Conservation (phyloP, 2,329 filamentous ascomycete genomes). For the Paramyrothecium roridum region DNA sequence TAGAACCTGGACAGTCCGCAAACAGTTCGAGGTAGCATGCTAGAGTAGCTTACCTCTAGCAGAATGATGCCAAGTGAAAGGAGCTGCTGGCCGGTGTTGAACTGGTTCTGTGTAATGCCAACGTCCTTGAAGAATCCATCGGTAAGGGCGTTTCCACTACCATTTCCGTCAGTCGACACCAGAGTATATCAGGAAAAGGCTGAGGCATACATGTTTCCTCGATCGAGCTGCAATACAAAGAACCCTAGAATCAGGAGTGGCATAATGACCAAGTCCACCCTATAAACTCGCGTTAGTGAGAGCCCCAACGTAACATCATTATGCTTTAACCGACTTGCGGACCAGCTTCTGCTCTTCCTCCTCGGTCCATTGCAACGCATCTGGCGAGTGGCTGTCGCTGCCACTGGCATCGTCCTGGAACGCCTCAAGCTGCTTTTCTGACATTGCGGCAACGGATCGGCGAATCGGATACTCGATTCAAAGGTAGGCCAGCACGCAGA, state of each 20-base stretch:
- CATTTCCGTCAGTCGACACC: not conserved
- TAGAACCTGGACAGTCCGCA: not conserved
- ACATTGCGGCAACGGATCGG: not conserved
- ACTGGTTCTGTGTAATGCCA: constrained; percentile 40
- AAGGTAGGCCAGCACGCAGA: not conserved
- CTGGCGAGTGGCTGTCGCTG: constrained; percentile 2
- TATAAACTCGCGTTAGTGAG: constrained; percentile 12
- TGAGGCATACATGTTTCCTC: constrained; percentile 27
- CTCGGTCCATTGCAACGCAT: constrained; percentile 11
- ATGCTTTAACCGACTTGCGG: constrained; percentile 11
- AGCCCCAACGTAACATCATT: not conserved
- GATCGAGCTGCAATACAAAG: constrained; percentile 36
- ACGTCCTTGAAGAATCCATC: constrained; percentile 40
- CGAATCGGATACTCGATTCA: not conserved
- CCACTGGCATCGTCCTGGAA: constrained; percentile 2
- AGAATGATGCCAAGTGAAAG: constrained; percentile 42
- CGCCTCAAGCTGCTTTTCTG: constrained; percentile 4
- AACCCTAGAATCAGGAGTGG: constrained; percentile 42
- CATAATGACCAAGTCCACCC: constrained; percentile 40
- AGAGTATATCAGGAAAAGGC: not conserved
- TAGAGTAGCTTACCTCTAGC: constrained; percentile 16
- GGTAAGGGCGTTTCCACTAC: constrained; percentile 34
- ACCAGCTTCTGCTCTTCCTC: constrained; percentile 19
- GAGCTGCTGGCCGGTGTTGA: constrained; percentile 43
- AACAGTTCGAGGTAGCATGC: not conserved